phyloP scores from a whole-genome alignment of 768 basidiomycete genomes.

The Kwoniella sp. region DNA sequence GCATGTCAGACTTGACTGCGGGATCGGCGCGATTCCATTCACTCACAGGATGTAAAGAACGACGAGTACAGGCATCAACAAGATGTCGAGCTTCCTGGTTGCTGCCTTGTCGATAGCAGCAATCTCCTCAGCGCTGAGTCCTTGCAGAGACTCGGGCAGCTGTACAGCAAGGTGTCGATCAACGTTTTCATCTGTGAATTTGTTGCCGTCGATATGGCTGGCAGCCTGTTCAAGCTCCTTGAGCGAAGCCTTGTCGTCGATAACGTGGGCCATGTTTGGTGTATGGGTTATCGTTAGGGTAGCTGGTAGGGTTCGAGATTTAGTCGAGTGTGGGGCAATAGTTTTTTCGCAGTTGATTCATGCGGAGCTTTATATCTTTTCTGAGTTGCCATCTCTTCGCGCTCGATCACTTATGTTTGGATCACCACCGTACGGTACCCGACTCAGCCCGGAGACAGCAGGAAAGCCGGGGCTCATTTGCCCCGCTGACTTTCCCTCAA shows the following conservation, averaged over 20 bases:
- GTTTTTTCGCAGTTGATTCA: neutral
- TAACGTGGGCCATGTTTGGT: conserved; percentile 17
- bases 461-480: neutral
- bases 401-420: too few relatives aligned
- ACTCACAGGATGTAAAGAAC: conserved; percentile 39
- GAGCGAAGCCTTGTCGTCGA: conserved; percentile 26
- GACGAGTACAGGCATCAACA: conserved; percentile 44
- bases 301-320: neutral
- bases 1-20: conserved; percentile 8
- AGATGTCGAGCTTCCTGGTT: conserved; percentile 46
- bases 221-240: conserved; percentile 23
- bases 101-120: conserved; percentile 32
- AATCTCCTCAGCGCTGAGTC: conserved; percentile 41
- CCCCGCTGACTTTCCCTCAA: neutral
- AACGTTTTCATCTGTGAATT: conserved; percentile 8
- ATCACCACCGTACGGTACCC: too few relatives aligned
- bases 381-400: neutral
- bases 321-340: neutral
- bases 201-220: conserved; percentile 2
- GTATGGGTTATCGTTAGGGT: neutral
- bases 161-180: conserved; percentile 35
- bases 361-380: neutral
- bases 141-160: conserved; percentile 39
- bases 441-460: too few relatives aligned
- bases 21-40: too few relatives aligned